Percentiles rank a stretch among this genome's conserved stretches.
phyloP scores from a whole-genome alignment of 176 grass and related monocot genomes.

The Oryza coarctata region DNA sequence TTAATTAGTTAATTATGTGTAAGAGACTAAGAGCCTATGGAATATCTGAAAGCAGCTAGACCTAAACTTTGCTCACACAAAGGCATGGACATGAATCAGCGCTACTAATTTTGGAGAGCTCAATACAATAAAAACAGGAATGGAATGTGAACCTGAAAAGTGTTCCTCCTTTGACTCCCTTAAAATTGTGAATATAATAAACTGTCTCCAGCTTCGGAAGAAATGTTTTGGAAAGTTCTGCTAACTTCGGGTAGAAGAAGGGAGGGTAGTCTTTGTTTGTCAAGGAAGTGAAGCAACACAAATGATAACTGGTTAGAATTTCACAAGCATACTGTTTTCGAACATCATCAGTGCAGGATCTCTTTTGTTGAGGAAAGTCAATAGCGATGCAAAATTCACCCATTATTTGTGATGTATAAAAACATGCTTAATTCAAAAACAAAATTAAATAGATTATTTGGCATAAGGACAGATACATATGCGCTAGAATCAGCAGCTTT shows the following conservation, averaged over 20 bases:
- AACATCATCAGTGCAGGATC: background rate
- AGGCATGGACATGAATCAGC: background rate
- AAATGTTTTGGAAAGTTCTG: slow-evolving; percentile 69
- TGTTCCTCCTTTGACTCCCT: slow-evolving; percentile 76
- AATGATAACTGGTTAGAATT: background rate
- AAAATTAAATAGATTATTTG: background rate
- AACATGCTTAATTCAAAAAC: background rate
- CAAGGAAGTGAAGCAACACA: slow-evolving; percentile 40
- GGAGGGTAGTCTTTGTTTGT: slow-evolving; percentile 82
- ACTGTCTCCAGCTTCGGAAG: slow-evolving; percentile 91
- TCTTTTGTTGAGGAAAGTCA: background rate
- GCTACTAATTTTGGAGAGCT: background rate
- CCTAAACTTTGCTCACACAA: background rate
- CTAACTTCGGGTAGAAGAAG: slow-evolving; percentile 97
- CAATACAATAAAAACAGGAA: background rate
- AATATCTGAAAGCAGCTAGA: background rate
- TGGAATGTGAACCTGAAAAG: slow-evolving; percentile 70
- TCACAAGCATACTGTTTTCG: slow-evolving; percentile 9
- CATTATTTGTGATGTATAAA: too few species aligned
- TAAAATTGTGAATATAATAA: slow-evolving; percentile 98
- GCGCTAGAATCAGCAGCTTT: background rate
- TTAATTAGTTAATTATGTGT: background rate
- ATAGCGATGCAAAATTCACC: background rate
- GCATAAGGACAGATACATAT: background rate
- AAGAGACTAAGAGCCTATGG: background rate